Evolutionary conservation across 2,329 filamentous ascomycete genomes (phyloP).

Genomic region (Decorospora gaudefroyi): DNA sequence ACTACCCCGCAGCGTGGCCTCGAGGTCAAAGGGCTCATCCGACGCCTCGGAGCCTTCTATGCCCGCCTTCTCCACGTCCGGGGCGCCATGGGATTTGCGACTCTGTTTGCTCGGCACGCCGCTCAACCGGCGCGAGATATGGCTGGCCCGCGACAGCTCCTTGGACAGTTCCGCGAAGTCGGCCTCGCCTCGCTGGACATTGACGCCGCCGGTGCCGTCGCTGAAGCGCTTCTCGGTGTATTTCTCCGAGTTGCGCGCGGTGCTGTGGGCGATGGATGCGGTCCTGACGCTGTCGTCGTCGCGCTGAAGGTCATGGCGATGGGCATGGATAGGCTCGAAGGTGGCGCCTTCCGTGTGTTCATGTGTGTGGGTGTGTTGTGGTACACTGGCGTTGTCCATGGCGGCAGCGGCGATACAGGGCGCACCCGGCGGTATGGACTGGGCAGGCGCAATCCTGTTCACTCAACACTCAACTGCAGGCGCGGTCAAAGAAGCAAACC

Average conservation of each 20-base stretch:
- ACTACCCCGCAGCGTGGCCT: constrained; percentile 71
- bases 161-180: constrained; percentile 70
- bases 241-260: constrained; percentile 29
- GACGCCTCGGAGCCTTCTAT: constrained; percentile 39
- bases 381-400: constrained; percentile 35
- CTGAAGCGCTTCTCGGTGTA: constrained; percentile 24
- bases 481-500: constrained; percentile 10
- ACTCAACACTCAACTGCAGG: constrained; percentile 10
- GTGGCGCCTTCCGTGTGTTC: constrained; percentile 32
- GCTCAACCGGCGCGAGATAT: constrained; percentile 46
- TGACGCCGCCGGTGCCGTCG: constrained; percentile 51
- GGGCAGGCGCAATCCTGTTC: not conserved
- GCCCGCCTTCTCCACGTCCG: constrained; percentile 64
- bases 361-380: constrained; percentile 25
- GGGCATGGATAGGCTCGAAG: constrained; percentile 38
- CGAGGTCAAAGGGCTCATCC: constrained; percentile 70
- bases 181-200: constrained; percentile 68
- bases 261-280: constrained; percentile 29
- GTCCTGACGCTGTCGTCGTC: constrained; percentile 27
- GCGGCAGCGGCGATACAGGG: constrained; percentile 20
- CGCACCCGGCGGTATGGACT: constrained; percentile 18
- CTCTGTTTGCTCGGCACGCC: constrained; percentile 55
- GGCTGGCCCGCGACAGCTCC: constrained; percentile 50
- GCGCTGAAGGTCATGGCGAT: constrained; percentile 18
- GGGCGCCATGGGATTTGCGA: constrained; percentile 38